These are phyloP conservation scores for Trichoderma hamatum DNA, from an alignment of 2,329 filamentous ascomycete species.

Conservation along the genomic window DNA sequence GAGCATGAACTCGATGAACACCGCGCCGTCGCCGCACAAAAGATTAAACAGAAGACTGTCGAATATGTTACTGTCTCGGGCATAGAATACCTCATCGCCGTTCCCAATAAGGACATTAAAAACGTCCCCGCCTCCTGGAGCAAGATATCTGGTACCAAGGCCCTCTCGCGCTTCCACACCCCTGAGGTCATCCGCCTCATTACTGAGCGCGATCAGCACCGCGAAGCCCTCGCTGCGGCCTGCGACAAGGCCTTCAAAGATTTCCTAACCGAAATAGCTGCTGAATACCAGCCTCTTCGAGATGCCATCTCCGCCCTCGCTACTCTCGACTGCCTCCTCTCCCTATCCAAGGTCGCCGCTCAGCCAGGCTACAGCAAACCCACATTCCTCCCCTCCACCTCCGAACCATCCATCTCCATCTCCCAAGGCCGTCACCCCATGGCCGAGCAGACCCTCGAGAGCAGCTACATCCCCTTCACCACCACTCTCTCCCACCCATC, in stretches of 20 bases:
- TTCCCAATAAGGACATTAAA: conserved; percentile 79
- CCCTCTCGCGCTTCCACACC: conserved; percentile 88
- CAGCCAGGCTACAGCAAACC: conserved; percentile 90
- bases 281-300: conserved; percentile 86
- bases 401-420: conserved; percentile 65
- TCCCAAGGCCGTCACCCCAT: conserved; percentile 83
- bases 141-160: conserved; percentile 94
- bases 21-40: conserved; percentile 68
- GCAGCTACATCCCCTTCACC: conserved; percentile 89
- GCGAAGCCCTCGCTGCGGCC: conserved; percentile 87
- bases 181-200: conserved; percentile 84
- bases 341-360: conserved; percentile 78
- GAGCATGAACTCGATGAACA: conserved; percentile 87
- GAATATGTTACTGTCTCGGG: conserved; percentile 83
- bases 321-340: conserved; percentile 86
- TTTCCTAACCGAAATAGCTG: conserved; percentile 72
- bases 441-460: conserved; percentile 85
- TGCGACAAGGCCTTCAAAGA: conserved; percentile 81
- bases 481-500: conserved; percentile 68
- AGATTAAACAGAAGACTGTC: conserved; percentile 70
- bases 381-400: conserved; percentile 61
- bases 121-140: conserved; percentile 91
- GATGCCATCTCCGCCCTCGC: conserved; percentile 86
- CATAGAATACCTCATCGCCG: conserved; percentile 93
- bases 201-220: conserved; percentile 89